phyloP scores from a whole-genome alignment of 2,329 filamentous ascomycete species.

The Tolypocladium album region DNA sequence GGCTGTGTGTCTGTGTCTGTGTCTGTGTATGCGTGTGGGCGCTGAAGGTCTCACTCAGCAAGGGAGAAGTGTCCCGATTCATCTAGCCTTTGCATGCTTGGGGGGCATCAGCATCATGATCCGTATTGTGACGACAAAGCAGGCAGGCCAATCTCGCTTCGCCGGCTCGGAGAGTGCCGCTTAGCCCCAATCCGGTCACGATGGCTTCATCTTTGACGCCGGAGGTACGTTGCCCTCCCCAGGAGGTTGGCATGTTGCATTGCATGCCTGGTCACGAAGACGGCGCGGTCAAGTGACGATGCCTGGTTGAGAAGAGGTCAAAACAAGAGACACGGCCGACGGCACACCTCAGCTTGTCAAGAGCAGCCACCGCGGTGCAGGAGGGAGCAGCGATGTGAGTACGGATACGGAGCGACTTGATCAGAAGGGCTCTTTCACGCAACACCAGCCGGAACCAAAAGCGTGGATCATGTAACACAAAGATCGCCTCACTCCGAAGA shows the following conservation, averaged over 20 bases:
- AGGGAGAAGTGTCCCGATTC: constrained; percentile 11
- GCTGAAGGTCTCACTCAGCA: constrained; percentile 14
- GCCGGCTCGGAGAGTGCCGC: background rate
- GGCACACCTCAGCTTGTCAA: background rate
- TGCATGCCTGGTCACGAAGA: constrained; percentile 5
- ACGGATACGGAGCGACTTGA: no score
- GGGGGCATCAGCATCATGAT: constrained; percentile 1
- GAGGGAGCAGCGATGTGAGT: background rate
- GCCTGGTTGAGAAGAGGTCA: background rate
- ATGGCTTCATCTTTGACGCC: constrained; percentile 7
- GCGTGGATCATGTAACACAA: background rate
- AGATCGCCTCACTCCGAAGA: background rate
- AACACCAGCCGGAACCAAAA: background rate
- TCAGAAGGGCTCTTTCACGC: no score
- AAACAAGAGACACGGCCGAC: constrained; percentile 2
- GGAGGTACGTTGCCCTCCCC: background rate
- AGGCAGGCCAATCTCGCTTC: background rate
- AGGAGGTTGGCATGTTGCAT: constrained; percentile 7
- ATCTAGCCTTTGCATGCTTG: constrained; percentile 11
- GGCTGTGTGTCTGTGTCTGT: background rate
- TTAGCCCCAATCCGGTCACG: constrained; percentile 7
- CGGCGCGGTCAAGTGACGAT: constrained; percentile 5
- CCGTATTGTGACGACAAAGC: constrained; percentile 1
- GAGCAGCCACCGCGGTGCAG: background rate
- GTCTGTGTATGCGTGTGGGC: constrained; percentile 2